Evolutionary conservation across 192 early-diverging fungal species (phyloP), one percentile per base, ranked within the genome.

Genomic region (Helicostylum pulchrum): DNA sequence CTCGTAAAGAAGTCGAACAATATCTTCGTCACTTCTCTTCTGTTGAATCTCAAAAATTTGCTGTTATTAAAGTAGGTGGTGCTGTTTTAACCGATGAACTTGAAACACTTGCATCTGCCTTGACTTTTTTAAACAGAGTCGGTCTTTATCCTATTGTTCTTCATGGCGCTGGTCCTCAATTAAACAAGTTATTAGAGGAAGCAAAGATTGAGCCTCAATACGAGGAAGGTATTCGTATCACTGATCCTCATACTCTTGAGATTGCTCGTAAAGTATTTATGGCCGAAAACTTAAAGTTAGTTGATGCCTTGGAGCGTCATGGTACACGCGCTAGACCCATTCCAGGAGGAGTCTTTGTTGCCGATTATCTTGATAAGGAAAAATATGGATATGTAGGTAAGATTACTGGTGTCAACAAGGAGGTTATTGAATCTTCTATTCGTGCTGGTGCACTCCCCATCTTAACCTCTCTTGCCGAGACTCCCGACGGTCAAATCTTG

Each of bases 41-140:
- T 0, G 97, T 98, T 49, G 95, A 98, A 77, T 94, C 92, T 20
- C 97, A 99, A 83, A 96, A 98, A 81, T 99, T 99, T 80, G 97
- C 97, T 7, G 95, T 99, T 43, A 97, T 99, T 83, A 99, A 99
- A 77, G 97, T 99, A 21, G 94, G 92, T 59, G 94, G 95, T 2
- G 93, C 92, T 2, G 92, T 99, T n/a, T 78, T 99, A 53, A 92
- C 94, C 6, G 94, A 99, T 66, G 94, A 97, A 56, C 82, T 99
- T 46, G 93, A 95, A 52, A 94, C 94, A 17, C 74, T 99, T 15
- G 95, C 95, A 2, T 95, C 93, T 1, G 89, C 97, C 17, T 85
- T 98, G 67, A 96, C 95, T 12, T 99, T 99, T 76, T 83, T 99
- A 56, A 91, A 96, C 80, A 90, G 94, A 51, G 95, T 99, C 2